phyloP scores from a whole-genome alignment of 2,329 filamentous ascomycete genomes.

The Aspergillus flavus region DNA sequence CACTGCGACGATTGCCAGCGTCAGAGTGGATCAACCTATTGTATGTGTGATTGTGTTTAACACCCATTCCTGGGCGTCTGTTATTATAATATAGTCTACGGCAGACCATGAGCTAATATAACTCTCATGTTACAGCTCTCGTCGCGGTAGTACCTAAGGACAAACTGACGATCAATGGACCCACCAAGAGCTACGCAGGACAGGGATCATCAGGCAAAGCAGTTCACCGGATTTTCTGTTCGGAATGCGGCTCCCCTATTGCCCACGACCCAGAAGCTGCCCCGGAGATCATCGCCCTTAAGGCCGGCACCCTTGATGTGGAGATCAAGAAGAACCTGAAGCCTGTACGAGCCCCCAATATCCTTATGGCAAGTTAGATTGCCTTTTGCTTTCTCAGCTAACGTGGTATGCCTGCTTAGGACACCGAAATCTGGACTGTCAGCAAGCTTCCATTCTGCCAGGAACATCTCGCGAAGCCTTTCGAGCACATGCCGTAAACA shows the following conservation, averaged over 20 bases:
- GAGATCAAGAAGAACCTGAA: constrained; percentile 70
- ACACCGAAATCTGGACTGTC: constrained; percentile 71
- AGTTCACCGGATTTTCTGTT: constrained; percentile 71
- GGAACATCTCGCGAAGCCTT: constrained; percentile 65
- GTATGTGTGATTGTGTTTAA: constrained; percentile 22
- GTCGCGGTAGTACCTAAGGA: constrained; percentile 68
- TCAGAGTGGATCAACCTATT: constrained; percentile 70
- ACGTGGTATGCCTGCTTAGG: constrained; percentile 22
- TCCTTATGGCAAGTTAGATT: background rate
- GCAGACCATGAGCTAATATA: background rate
- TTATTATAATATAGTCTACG: background rate
- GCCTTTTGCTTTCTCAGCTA: constrained; percentile 14
- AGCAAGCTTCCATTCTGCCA: constrained; percentile 71
- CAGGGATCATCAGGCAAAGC: constrained; percentile 62
- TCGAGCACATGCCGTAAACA: constrained; percentile 63
- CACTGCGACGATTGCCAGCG: constrained; percentile 75
- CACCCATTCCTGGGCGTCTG: background rate
- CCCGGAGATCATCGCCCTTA: constrained; percentile 70
- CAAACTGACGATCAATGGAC: constrained; percentile 64
- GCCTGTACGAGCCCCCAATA: constrained; percentile 44
- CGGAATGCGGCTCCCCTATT: constrained; percentile 69
- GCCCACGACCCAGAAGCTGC: constrained; percentile 71
- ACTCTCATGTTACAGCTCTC: constrained; percentile 50
- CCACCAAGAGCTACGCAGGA: constrained; percentile 66
- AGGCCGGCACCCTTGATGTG: constrained; percentile 65